Percentiles rank a stretch among this genome's conserved stretches.
phyloP scores from a whole-genome alignment of 805 yeast species.

The Scheffersomyces stipitis region DNA sequence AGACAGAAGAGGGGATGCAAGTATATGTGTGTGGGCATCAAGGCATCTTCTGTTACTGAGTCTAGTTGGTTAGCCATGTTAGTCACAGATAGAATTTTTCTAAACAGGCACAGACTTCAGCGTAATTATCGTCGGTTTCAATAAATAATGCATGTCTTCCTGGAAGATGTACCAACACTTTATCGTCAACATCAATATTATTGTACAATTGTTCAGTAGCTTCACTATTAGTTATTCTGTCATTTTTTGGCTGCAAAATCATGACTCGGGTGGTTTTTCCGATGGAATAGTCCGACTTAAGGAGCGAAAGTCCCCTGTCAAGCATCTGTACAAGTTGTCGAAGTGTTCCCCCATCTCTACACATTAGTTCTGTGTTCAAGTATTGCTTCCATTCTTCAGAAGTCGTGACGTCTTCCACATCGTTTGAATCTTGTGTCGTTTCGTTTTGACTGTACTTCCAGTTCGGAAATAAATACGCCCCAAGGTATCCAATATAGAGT shows the following conservation, averaged over 20 bases:
- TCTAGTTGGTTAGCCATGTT: not conserved
- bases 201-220: slow-evolving; percentile 5
- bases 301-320: slow-evolving; percentile 4
- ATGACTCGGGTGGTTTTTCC: slow-evolving; percentile 3
- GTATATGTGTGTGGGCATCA: slow-evolving; percentile 8
- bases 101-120: not conserved
- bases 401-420: not conserved
- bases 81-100: not conserved
- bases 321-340: slow-evolving; percentile 7
- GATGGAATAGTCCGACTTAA: not conserved
- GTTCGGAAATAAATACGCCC: too few species aligned
- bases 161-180: slow-evolving; percentile 1
- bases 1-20: too few species aligned
- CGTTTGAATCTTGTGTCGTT: not conserved
- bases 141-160: slow-evolving; percentile 11
- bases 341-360: slow-evolving; percentile 7
- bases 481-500: too few species aligned
- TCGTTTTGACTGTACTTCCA: too few species aligned
- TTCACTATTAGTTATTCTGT: slow-evolving; percentile 2
- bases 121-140: slow-evolving; percentile 8
- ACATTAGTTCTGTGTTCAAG: slow-evolving; percentile 2
- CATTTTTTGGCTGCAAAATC: slow-evolving; percentile 8
- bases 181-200: slow-evolving; percentile 1
- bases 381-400: slow-evolving; percentile 7
- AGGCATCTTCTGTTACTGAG: slow-evolving; percentile 1